A percentile compares a stretch with the other conserved stretches of the same genome.
These are phyloP conservation scores for Glutinoglossum americanum DNA, from an alignment of 495 filamentous ascomycete species.

Conservation along the genomic window DNA sequence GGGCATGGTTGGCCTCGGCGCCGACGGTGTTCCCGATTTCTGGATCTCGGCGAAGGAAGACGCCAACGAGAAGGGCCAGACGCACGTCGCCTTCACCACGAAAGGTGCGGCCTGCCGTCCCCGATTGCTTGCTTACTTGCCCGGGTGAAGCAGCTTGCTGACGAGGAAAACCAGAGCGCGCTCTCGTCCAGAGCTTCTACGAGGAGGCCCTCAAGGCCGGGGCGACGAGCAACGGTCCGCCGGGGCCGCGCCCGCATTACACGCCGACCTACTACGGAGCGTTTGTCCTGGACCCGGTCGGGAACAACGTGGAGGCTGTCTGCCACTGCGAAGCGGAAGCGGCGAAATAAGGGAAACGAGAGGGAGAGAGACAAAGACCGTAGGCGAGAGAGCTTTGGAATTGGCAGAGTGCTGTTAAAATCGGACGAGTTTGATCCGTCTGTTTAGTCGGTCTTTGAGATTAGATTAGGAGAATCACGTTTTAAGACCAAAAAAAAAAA, in stretches of 20 bases:
- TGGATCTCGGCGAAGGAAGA: conserved; percentile 11
- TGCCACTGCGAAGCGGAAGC: conserved; percentile 6
- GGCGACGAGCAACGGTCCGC: conserved; percentile 23
- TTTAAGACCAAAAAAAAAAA: too few species aligned
- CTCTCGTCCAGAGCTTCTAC: conserved; percentile 21
- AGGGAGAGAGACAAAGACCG: background rate
- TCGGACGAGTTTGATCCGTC: too few species aligned
- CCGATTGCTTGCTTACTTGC: background rate
- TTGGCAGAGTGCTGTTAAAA: too few species aligned
- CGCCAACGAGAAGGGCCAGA: background rate
- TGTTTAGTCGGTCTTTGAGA: too few species aligned
- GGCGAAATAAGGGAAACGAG: too few species aligned
- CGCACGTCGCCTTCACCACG: conserved; percentile 13
- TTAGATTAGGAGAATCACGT: too few species aligned
- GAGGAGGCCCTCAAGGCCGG: conserved; percentile 23
- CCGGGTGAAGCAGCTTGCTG: too few species aligned
- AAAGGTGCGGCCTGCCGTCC: conserved; percentile 6
- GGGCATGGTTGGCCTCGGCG: conserved; percentile 10
- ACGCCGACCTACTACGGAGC: conserved; percentile 24
- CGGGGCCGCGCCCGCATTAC: conserved; percentile 23
- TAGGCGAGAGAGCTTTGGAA: background rate
- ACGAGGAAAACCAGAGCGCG: conserved; percentile 12
- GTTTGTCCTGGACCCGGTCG: conserved; percentile 28
- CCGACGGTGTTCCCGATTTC: conserved; percentile 5
- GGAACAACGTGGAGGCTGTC: conserved; percentile 30